Evolutionary conservation across 2,329 filamentous ascomycete genomes (phyloP).

Genomic region (Talaromyces sp.): DNA sequence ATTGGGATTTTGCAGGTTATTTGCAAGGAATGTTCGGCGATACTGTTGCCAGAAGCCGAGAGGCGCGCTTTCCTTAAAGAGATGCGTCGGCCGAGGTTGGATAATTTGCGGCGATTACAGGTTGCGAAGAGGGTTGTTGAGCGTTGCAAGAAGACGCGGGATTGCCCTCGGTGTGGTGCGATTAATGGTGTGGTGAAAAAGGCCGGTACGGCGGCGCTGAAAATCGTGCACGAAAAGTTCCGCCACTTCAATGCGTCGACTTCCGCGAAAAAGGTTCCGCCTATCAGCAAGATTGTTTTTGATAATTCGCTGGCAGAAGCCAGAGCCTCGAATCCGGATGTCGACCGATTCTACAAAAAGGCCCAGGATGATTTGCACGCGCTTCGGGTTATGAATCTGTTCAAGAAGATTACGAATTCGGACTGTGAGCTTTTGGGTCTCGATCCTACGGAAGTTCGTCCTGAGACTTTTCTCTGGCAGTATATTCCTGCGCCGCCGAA

Average conservation of each 20-base stretch:
- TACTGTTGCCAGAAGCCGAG: slow-evolving; percentile 78
- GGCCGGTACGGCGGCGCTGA: slow-evolving; percentile 74
- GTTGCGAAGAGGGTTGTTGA: slow-evolving; percentile 87
- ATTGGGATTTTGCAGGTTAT: slow-evolving; percentile 91
- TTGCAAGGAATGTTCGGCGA: slow-evolving; percentile 87
- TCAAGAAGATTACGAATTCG: slow-evolving; percentile 77
- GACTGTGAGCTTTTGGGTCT: slow-evolving; percentile 92
- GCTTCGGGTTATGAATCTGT: slow-evolving; percentile 81
- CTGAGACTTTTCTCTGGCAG: slow-evolving; percentile 98
- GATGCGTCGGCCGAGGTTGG: slow-evolving; percentile 75
- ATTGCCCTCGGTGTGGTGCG: slow-evolving; percentile 75
- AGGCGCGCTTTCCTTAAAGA: slow-evolving; percentile 75
- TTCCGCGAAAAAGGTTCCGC: slow-evolving; percentile 77
- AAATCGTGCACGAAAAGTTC: slow-evolving; percentile 92
- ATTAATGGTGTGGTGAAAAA: slow-evolving; percentile 93
- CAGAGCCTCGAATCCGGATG: slow-evolving; percentile 71
- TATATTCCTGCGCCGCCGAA: slow-evolving; percentile 92
- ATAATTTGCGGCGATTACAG: slow-evolving; percentile 79
- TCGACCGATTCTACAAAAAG: slow-evolving; percentile 88
- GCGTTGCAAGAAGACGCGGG: slow-evolving; percentile 82
- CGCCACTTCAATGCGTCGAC: slow-evolving; percentile 84
- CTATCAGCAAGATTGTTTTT: slow-evolving; percentile 77
- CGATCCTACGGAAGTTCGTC: slow-evolving; percentile 79
- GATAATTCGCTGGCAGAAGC: slow-evolving; percentile 82
- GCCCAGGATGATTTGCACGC: slow-evolving; percentile 94